Percentiles rank a stretch among this genome's conserved stretches.
phyloP scores from a whole-genome alignment of 2,329 filamentous ascomycete species.

The Magnaporthiopsis poae region DNA sequence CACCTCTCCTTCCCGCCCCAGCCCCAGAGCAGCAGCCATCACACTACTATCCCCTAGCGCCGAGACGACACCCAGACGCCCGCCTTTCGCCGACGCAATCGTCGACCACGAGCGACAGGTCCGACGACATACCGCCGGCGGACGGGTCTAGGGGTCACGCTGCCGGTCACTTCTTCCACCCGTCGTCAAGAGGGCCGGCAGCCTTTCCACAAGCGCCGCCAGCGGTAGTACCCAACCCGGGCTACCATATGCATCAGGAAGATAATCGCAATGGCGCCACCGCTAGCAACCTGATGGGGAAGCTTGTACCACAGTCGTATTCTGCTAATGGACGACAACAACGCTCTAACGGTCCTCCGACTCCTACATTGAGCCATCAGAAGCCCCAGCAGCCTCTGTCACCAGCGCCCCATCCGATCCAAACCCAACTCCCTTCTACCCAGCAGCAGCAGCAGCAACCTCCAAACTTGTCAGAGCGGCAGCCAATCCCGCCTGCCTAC shows the following conservation, averaged over 20 bases:
- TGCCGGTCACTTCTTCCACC: not conserved
- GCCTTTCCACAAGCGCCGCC: slow-evolving; percentile 6
- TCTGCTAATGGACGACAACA: slow-evolving; percentile 7
- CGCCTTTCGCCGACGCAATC: slow-evolving; percentile 20
- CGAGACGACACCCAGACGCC: slow-evolving; percentile 16
- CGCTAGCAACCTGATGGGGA: slow-evolving; percentile 4
- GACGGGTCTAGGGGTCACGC: not conserved
- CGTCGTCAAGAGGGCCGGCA: not conserved
- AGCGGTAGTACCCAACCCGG: not conserved
- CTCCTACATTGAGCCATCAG: not conserved
- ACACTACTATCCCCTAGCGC: slow-evolving; percentile 1
- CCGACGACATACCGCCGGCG: slow-evolving; percentile 14
- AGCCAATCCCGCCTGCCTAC: not conserved
- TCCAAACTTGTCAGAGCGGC: not conserved
- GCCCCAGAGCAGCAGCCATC: slow-evolving; percentile 13
- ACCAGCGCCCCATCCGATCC: not conserved
- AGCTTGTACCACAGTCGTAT: slow-evolving; percentile 5
- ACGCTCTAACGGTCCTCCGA: not conserved
- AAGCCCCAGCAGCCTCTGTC: not conserved
- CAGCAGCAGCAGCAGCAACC: not conserved
- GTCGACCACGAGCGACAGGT: slow-evolving; percentile 19
- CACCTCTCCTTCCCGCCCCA: slow-evolving; percentile 18
- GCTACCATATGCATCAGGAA: slow-evolving; percentile 1
- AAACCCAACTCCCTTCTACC: not conserved
- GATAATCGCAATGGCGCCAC: not conserved